phyloP scores from a whole-genome alignment of 257 asterid genomes.

The Lycium barbarum region DNA sequence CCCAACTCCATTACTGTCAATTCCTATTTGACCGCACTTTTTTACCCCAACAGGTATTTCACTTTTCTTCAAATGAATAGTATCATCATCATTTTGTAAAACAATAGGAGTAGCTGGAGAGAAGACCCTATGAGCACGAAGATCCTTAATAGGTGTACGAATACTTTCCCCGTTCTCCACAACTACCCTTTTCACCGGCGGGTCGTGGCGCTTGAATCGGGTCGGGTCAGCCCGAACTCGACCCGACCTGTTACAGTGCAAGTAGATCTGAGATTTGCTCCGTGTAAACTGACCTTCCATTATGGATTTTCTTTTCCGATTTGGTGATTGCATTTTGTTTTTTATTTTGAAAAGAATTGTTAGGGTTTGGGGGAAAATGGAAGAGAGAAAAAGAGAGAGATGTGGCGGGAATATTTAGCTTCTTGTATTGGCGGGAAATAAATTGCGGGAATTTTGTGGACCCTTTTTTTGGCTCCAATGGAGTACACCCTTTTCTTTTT shows the following conservation, averaged over 20 bases:
- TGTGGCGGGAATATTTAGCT: not conserved
- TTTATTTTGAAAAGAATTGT: too few species aligned
- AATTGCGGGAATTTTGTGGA: constrained; percentile 19
- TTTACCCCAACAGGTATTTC: not conserved
- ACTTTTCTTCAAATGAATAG: too few species aligned
- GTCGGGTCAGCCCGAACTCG: constrained; percentile 37
- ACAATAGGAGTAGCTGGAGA: constrained; percentile 44
- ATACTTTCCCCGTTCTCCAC: constrained; percentile 27
- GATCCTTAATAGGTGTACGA: constrained; percentile 51
- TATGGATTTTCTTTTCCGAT: not conserved
- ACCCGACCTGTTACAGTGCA: constrained; percentile 51
- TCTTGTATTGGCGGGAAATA: not conserved
- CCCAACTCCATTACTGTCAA: not conserved
- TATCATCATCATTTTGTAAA: constrained; percentile 19
- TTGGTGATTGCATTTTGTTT: not conserved
- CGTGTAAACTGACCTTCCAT: constrained; percentile 50
- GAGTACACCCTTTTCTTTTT: not conserved
- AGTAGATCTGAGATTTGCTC: constrained; percentile 49
- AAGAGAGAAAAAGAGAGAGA: not conserved
- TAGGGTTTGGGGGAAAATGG: not conserved
- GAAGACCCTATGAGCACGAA: constrained; percentile 55
- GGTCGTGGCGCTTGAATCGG: not conserved
- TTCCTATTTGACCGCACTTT: too few species aligned
- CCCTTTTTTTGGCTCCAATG: not conserved
- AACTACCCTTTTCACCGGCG: not conserved